Evolutionary conservation across 768 basidiomycete species (phyloP).

Genomic region (Hypsizygus marmoreus): DNA sequence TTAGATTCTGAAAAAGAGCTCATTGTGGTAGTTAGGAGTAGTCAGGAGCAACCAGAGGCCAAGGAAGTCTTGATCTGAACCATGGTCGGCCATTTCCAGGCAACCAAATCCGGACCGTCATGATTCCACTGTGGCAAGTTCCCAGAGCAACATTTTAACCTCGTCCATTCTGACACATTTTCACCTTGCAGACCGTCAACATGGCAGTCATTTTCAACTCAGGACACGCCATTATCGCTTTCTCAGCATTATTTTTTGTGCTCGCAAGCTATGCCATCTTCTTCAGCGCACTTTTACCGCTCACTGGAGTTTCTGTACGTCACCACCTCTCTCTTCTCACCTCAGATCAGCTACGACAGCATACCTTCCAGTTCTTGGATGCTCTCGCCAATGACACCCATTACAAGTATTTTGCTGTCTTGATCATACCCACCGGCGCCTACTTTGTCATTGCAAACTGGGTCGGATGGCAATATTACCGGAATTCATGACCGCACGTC

Average conservation of each 20-base stretch:
- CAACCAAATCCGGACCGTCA: conserved; percentile 20
- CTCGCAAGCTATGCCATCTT: conserved; percentile 64
- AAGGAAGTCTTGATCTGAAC: no score
- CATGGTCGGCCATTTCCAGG: no score
- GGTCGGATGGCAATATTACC: conserved; percentile 98
- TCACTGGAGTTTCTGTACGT: conserved; percentile 53
- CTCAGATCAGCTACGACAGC: neutral
- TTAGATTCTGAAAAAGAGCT: conserved; percentile 21
- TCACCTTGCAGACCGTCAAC: neutral
- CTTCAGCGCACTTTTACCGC: conserved; percentile 64
- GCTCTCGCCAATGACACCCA: conserved; percentile 71
- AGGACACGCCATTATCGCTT: conserved; percentile 50
- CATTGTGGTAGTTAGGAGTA: conserved; percentile 27
- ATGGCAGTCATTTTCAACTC: conserved; percentile 17
- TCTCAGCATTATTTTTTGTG: conserved; percentile 54
- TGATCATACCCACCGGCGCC: conserved; percentile 78
- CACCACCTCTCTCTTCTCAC: neutral
- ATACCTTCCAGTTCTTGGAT: conserved; percentile 55
- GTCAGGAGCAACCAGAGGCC: no score
- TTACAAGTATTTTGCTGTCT: conserved; percentile 85
- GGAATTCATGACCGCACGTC: conserved; percentile 81
- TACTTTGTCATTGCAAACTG: conserved; percentile 98
- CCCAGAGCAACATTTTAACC: no score
- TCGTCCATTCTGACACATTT: no score
- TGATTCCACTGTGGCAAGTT: no score